These are phyloP conservation scores for Suillus americanus DNA, from an alignment of 768 basidiomycete genomes.

Conservation along the genomic window DNA sequence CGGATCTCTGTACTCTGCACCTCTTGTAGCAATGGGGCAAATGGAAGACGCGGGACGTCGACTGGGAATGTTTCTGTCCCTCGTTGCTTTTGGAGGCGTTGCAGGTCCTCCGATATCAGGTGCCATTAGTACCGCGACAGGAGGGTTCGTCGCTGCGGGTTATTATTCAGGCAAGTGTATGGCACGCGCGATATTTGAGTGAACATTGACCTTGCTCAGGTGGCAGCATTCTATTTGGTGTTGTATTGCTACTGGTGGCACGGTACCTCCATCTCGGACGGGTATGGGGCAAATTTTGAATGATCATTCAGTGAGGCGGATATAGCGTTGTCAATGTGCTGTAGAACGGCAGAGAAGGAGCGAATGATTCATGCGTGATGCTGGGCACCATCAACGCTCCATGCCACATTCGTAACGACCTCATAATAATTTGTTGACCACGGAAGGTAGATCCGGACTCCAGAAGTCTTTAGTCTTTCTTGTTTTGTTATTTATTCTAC, in stretches of 20 bases:
- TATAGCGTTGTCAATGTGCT: background rate
- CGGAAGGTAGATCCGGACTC: background rate
- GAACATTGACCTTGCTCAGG: constrained; percentile 22
- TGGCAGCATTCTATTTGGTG: constrained; percentile 40
- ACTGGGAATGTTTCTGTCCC: constrained; percentile 61
- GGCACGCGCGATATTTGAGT: background rate
- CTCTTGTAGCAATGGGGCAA: constrained; percentile 61
- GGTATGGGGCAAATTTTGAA: constrained; percentile 36
- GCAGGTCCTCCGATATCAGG: constrained; percentile 75
- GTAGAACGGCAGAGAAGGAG: background rate
- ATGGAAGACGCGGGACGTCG: constrained; percentile 63
- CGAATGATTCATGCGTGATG: background rate
- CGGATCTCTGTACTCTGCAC: constrained; percentile 53
- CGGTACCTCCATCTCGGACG: constrained; percentile 41
- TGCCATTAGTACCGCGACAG: constrained; percentile 54
- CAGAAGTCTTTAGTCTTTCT: background rate
- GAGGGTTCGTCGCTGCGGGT: constrained; percentile 37
- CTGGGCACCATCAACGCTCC: background rate
- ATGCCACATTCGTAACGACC: background rate
- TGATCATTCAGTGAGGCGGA: background rate
- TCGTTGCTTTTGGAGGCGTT: constrained; percentile 62
- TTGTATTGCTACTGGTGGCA: constrained; percentile 39
- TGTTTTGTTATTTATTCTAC: background rate
- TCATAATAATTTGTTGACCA: background rate
- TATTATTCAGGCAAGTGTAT: constrained; percentile 40